Percentiles rank a stretch among this genome's conserved stretches.
phyloP scores from a whole-genome alignment of 768 basidiomycete species.

The Lentinula sp. region DNA sequence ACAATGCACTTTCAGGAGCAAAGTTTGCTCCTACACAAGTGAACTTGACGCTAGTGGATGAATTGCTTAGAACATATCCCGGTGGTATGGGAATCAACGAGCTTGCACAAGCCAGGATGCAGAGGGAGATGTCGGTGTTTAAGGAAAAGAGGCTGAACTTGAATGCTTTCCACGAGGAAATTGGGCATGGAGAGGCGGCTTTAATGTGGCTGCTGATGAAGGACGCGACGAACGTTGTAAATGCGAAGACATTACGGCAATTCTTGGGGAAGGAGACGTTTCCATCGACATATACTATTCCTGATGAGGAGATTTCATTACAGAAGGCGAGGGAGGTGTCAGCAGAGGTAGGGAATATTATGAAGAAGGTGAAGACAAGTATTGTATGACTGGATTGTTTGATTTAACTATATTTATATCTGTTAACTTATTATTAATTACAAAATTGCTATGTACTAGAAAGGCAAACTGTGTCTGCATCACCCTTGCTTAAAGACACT shows the following conservation, averaged over 20 bases:
- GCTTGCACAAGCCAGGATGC: slow-evolving; percentile 30
- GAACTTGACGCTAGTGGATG: slow-evolving; percentile 21
- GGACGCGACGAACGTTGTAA: not conserved
- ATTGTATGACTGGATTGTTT: too few species aligned
- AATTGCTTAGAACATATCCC: slow-evolving; percentile 20
- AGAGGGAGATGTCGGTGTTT: slow-evolving; percentile 23
- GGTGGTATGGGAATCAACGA: slow-evolving; percentile 25
- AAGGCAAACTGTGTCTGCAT: too few species aligned
- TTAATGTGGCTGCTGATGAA: slow-evolving; percentile 28
- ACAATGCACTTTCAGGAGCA: slow-evolving; percentile 23
- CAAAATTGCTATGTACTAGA: too few species aligned
- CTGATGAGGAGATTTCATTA: not conserved
- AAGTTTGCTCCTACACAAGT: slow-evolving; percentile 28
- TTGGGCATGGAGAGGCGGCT: slow-evolving; percentile 38
- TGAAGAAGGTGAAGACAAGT: not conserved
- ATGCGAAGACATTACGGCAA: not conserved
- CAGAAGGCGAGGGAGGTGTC: not conserved
- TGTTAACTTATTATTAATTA: too few species aligned
- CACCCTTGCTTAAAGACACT: too few species aligned
- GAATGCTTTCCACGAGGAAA: slow-evolving; percentile 25
- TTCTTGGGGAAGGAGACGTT: not conserved
- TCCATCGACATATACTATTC: slow-evolving; percentile 1
- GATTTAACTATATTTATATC: too few species aligned
- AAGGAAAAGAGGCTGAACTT: slow-evolving; percentile 18
- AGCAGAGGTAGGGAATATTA: not conserved